Percentiles rank a stretch among this genome's conserved stretches.
phyloP scores from a whole-genome alignment of 176 grass and related monocot genomes.

The Oryza brachyantha region DNA sequence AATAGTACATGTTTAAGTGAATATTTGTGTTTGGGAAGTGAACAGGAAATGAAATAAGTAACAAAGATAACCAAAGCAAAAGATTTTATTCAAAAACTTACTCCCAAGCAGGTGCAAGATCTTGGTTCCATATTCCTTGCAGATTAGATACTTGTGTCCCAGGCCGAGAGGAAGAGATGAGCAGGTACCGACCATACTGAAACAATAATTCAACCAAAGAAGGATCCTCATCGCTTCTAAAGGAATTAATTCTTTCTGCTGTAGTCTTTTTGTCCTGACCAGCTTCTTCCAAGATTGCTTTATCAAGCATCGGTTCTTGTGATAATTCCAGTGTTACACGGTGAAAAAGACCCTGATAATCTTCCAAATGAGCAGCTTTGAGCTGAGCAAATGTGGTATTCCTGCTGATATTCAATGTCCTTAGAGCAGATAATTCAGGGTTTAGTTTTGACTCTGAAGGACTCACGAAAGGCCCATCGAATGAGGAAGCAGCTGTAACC shows the following conservation, averaged over 20 bases:
- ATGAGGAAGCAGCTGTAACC: constrained; percentile 61
- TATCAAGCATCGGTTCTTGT: constrained; percentile 15
- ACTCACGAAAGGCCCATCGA: constrained; percentile 54
- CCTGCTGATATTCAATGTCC: constrained; percentile 36
- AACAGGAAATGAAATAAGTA: background rate
- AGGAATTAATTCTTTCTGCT: constrained; percentile 61
- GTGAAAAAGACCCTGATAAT: constrained; percentile 74
- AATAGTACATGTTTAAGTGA: background rate
- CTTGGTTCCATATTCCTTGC: constrained; percentile 96
- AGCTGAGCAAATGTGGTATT: constrained; percentile 55
- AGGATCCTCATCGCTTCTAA: constrained; percentile 67
- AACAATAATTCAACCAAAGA: constrained; percentile 77
- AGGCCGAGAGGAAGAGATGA: constrained; percentile 82
- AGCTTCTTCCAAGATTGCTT: background rate
- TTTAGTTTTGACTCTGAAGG: constrained; percentile 65
- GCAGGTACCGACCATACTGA: constrained; percentile 86
- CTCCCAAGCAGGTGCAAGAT: constrained; percentile 68
- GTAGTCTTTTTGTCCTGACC: constrained; percentile 36
- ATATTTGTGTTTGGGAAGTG: background rate
- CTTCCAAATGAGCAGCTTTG: constrained; percentile 63
- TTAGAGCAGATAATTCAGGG: constrained; percentile 40
- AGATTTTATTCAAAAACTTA: constrained; percentile 36
- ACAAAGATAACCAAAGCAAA: constrained; percentile 1
- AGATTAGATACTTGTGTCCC: constrained; percentile 82
- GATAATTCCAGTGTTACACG: constrained; percentile 57